phyloP scores from a whole-genome alignment of 352 stramenopile species.

The Globisporangium carolinianum region DNA sequence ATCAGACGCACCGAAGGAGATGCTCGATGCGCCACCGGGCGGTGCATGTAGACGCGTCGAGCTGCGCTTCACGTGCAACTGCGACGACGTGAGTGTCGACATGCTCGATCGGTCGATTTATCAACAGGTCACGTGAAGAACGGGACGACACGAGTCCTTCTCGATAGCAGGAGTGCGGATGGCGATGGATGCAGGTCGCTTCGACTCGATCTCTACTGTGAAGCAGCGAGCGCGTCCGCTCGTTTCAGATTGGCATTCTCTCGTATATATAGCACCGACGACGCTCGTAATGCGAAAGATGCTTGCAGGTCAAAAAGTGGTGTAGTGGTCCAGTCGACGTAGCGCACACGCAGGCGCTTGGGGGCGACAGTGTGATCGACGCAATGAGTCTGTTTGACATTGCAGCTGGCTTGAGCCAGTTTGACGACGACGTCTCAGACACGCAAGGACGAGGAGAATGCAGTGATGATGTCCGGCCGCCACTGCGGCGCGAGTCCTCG shows the following conservation, averaged over 20 bases:
- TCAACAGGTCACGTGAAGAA: too few relatives aligned
- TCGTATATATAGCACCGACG: too few relatives aligned
- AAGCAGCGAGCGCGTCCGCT: too few relatives aligned
- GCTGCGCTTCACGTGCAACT: slow-evolving; percentile 72
- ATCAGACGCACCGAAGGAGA: slow-evolving; percentile 47
- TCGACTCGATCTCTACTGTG: too few relatives aligned
- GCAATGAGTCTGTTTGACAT: slow-evolving; percentile 48
- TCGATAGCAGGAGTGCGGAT: too few relatives aligned
- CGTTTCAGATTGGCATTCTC: too few relatives aligned
- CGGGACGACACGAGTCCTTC: too few relatives aligned
- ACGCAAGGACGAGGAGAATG: neutral
- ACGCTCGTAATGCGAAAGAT: too few relatives aligned
- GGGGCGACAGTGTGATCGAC: slow-evolving; percentile 14
- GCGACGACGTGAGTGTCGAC: slow-evolving; percentile 72
- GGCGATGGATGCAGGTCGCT: too few relatives aligned
- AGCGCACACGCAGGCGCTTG: neutral
- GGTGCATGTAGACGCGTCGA: slow-evolving; percentile 68
- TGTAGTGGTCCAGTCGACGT: too few relatives aligned
- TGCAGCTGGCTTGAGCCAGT: slow-evolving; percentile 43
- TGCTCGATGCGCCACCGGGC: slow-evolving; percentile 52
- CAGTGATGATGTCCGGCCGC: neutral
- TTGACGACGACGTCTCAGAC: slow-evolving; percentile 2
- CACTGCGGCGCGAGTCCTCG: slow-evolving; percentile 11
- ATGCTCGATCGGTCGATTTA: slow-evolving; percentile 18
- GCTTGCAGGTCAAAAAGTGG: too few relatives aligned